Conservation (phyloP, 1,284 basidiomycete genomes). For the Taiwanofungus camphoratus region DNA sequence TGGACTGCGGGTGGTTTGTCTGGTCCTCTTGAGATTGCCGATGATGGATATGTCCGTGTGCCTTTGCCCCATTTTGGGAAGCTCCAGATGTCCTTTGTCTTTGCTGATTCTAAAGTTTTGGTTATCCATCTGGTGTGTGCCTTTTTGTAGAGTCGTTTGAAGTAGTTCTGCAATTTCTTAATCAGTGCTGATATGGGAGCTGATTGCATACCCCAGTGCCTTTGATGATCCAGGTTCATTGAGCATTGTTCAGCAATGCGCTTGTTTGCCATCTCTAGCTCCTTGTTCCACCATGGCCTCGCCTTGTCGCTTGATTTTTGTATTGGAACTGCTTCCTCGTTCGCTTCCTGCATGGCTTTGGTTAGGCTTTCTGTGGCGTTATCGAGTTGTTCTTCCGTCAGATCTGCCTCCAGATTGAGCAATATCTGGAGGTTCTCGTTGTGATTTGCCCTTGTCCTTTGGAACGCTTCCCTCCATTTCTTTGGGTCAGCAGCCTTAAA, state of each 20-base stretch:
- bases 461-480: conserved; percentile 4
- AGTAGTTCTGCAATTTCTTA: conserved; percentile 5
- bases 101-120: neutral
- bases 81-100: conserved; percentile 4
- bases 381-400: neutral
- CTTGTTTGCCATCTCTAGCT: neutral
- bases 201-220: neutral
- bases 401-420: neutral
- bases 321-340: neutral
- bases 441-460: neutral
- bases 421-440: neutral
- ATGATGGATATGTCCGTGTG: conserved; percentile 1
- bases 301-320: neutral
- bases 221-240: neutral
- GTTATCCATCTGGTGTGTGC: conserved; percentile 1
- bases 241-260: neutral
- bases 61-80: conserved; percentile 4
- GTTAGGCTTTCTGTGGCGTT: neutral
- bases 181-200: neutral
- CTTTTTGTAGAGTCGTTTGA: conserved; percentile 4
- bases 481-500: conserved; percentile 4
- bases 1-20: neutral
- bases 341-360: neutral
- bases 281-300: conserved; percentile 2
- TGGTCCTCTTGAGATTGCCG: conserved; percentile 3